Evolutionary conservation across 176 grass and related monocot species (phyloP).

Genomic region (Triticum urartu): DNA sequence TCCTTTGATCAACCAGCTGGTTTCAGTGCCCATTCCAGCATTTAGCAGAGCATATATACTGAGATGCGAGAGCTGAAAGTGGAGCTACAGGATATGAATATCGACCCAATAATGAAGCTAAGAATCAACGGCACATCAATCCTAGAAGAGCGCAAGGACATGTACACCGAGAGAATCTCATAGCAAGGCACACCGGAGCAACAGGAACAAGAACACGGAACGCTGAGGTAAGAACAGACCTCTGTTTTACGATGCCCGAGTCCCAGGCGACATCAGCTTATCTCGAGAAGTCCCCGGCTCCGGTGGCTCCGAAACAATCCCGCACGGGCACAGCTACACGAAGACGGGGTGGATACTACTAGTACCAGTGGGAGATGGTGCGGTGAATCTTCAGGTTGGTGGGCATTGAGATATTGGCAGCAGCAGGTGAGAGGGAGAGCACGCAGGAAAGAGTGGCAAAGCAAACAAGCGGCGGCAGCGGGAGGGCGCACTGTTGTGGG

Average conservation of each 20-base stretch:
- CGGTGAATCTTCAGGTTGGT: slow-evolving; percentile 18
- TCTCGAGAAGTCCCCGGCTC: neutral
- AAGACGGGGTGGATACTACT: neutral
- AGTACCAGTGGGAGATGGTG: neutral
- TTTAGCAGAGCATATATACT: neutral
- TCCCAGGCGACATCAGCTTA: neutral
- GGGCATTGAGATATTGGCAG: slow-evolving; percentile 24
- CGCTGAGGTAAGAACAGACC: neutral
- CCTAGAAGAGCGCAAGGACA: too few species aligned
- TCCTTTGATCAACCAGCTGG: neutral
- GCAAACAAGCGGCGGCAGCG: neutral
- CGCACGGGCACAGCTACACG: neutral
- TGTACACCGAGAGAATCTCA: too few species aligned
- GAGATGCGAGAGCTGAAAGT: neutral
- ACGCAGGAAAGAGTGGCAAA: slow-evolving; percentile 25
- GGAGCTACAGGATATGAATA: neutral
- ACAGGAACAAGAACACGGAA: too few species aligned
- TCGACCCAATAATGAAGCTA: neutral
- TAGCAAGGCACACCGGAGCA: too few species aligned
- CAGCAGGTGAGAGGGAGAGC: neutral
- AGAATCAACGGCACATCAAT: too few species aligned
- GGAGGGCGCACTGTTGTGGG: neutral
- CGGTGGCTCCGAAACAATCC: neutral
- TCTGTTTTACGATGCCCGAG: neutral
- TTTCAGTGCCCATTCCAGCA: neutral